Evolutionary conservation across 2,329 filamentous ascomycete species (phyloP).

Genomic region (Nothopassalora personata): DNA sequence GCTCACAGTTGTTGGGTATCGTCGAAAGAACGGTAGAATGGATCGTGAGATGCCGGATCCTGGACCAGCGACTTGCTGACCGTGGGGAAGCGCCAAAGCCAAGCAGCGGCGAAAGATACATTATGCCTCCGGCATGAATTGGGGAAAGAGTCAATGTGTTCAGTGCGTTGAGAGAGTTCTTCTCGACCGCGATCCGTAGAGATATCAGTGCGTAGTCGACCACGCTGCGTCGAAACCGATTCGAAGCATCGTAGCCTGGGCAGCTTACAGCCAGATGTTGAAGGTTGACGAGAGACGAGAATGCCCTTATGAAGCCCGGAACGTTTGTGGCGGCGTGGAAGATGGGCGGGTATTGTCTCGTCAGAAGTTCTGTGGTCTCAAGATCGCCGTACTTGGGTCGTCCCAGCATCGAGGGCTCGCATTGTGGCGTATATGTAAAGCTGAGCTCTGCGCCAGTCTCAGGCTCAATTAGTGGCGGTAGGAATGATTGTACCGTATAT

Average conservation of each 20-base stretch:
- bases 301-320: slow-evolving; percentile 71
- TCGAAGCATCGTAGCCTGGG: slow-evolving; percentile 60
- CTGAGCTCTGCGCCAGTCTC: slow-evolving; percentile 68
- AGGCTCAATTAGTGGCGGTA: slow-evolving; percentile 78
- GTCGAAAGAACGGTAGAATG: slow-evolving; percentile 54
- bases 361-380: slow-evolving; percentile 74
- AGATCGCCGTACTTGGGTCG: slow-evolving; percentile 73
- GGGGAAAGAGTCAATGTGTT: slow-evolving; percentile 65
- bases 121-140: slow-evolving; percentile 69
- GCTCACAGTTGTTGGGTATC: slow-evolving; percentile 34
- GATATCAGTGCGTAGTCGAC: slow-evolving; percentile 89
- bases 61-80: slow-evolving; percentile 67
- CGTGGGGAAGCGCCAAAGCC: slow-evolving; percentile 71
- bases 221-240: slow-evolving; percentile 68
- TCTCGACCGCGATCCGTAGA: slow-evolving; percentile 75
- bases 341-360: slow-evolving; percentile 79
- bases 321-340: slow-evolving; percentile 89
- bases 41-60: slow-evolving; percentile 68
- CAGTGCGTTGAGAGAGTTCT: slow-evolving; percentile 60
- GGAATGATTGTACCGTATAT: slow-evolving; percentile 71
- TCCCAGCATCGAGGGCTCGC: slow-evolving; percentile 51
- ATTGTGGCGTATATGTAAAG: slow-evolving; percentile 77
- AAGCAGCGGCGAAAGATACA: slow-evolving; percentile 69
- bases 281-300: slow-evolving; percentile 64
- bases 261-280: slow-evolving; percentile 71